Conservation (phyloP, 2,329 filamentous ascomycete genomes). For the Bipolaris cookei region DNA sequence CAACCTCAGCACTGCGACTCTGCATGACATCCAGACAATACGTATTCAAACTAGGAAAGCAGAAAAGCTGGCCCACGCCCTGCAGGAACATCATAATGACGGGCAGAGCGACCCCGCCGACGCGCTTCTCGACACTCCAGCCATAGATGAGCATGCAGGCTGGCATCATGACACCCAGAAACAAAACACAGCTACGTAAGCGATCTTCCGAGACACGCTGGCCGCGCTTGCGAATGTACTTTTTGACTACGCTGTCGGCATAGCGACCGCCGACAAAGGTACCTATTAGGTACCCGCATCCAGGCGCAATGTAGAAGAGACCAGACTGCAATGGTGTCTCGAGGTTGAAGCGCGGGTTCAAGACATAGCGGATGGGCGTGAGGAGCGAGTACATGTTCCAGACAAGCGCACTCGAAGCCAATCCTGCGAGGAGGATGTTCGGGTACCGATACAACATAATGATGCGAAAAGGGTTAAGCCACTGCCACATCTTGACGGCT, state of each 20-base stretch:
- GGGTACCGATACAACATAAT: slow-evolving; percentile 70
- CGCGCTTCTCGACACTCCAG: slow-evolving; percentile 64
- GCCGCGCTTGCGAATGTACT: slow-evolving; percentile 67
- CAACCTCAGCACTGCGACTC: slow-evolving; percentile 71
- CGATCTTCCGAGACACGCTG: slow-evolving; percentile 72
- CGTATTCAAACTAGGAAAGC: slow-evolving; percentile 76
- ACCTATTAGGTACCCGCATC: slow-evolving; percentile 71
- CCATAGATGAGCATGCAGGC: slow-evolving; percentile 72
- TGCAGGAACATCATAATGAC: slow-evolving; percentile 77
- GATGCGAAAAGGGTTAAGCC: slow-evolving; percentile 71
- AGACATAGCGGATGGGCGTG: slow-evolving; percentile 72
- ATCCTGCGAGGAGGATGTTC: slow-evolving; percentile 64
- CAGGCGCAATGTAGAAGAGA: slow-evolving; percentile 77
- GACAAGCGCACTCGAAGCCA: slow-evolving; percentile 68
- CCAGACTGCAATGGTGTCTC: slow-evolving; percentile 70
- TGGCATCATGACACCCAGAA: slow-evolving; percentile 65
- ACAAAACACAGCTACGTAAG: slow-evolving; percentile 61
- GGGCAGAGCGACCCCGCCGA: slow-evolving; percentile 65
- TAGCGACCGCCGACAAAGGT: slow-evolving; percentile 75
- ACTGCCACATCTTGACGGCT: slow-evolving; percentile 62
- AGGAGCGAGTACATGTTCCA: slow-evolving; percentile 79
- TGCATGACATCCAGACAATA: slow-evolving; percentile 87
- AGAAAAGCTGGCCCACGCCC: slow-evolving; percentile 75
- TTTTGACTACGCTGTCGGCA: slow-evolving; percentile 70
- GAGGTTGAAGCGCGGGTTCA: slow-evolving; percentile 76